Base-by-base conservation (phyloP, 306 rosid species). In the Hippophae tibetana region DNA sequence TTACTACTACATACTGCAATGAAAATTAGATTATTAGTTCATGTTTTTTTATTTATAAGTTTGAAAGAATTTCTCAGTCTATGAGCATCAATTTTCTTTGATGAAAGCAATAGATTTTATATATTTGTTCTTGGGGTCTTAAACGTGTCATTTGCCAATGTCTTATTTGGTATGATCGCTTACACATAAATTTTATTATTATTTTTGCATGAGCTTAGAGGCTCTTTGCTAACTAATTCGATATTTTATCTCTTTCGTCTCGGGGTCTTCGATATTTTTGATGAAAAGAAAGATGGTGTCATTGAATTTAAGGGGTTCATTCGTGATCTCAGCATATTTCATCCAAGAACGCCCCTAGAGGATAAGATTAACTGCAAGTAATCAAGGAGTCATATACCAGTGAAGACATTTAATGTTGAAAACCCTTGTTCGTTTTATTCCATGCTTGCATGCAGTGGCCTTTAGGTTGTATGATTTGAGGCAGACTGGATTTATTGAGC, bases 221-320 rank as follows among this genome's bases (percentile, higher is more conserved):
- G 23, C 23, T 18, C 23, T 18, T 18, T 18, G 23, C 23, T 18
- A 18, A 18, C 23, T 18, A 18, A 18, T 18, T 18, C 23, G 23
- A 18, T 18, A 18, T 18, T 18, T 18, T 18, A 18, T 18, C 23
- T 18, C 53, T 60, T 18, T n/a, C 8, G n/a, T 43, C 55, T 46
- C 13, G 59, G 81, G 95, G 80, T 83, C 61, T 86, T 82, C 68
- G 83, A 86, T 83, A 51, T 78, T 60, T 86, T 86, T 50, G 90
- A 86, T 61, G 87, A 78, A 65, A 86, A 86, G 66, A 76, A 49
- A 59, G 76, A 78, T 60, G 87, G 89, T 0, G 87, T 78, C 62
- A 86, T 83, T 71, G 95, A 83, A 62, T 86, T 86, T 72, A 85
- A 83, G 43, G 95, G 76, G 76, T 86, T 86, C 62, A 79, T 83